Base-by-base conservation (phyloP, 495 filamentous ascomycete genomes). In the Aspergillus biplanus region DNA sequence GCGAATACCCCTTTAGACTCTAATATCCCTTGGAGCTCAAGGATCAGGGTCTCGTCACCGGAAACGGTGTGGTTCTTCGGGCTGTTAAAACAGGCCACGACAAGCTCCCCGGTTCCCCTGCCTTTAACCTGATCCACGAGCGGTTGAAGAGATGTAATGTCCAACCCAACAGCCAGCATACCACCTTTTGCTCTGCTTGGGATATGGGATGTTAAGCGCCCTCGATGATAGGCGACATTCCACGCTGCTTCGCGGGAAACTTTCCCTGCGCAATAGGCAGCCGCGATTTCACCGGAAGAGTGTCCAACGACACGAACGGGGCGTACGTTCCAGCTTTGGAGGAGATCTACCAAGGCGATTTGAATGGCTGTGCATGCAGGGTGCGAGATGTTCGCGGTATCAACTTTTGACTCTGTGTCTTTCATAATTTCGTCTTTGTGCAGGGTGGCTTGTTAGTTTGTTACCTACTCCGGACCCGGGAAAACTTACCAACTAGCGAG, bases 241-340 rank as follows among this genome's bases (percentile, higher is more conserved):
- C 71, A 7, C 49, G 56, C 37, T 69, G 65, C 15, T 76, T 69
- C 0, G 76, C 72, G 11, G 89, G 59, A 1, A 72, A 44, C 4
- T 11, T 12, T 72, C 1, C 79, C 81, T 12, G 83, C 78, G 6
- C 83, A 80, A 68, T 87, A 89, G 0, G 86, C 86, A 11, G 86
- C 85, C 4, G 79, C 85, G 33, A 90, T 87, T 67, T 90, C 87
- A 27, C 87, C 87, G 2, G 79, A 83, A 0, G 87, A 89, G 68
- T 90, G 87, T 6, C 87, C 87, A 8, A 85, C 68, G 3, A 86
- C 84, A 2, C 77, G 73, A 13, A 71, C 61, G 12, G 84, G 82
- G 0, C n/a, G 33, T 4, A 89, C 69, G 1, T 78, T 77, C 50
- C 82, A 73, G 16, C 67, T 66, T 18, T 33, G 44, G 0, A 88